phyloP scores from a whole-genome alignment of 768 basidiomycete species.

The Hortiboletus flavorubellus region DNA sequence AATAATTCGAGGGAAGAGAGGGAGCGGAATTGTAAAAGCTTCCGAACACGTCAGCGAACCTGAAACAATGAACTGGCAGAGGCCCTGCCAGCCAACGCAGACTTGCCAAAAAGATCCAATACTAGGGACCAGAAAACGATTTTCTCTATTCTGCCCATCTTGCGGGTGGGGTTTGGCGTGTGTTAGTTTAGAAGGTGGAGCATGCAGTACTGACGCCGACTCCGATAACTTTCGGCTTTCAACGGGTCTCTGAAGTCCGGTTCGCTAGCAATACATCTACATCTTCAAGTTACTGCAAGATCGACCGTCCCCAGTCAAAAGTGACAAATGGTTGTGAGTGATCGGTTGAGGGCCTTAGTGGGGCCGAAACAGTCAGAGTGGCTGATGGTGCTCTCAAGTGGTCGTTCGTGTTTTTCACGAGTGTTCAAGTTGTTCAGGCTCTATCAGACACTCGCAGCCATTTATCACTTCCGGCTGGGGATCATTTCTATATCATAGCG shows the following conservation, averaged over 20 bases:
- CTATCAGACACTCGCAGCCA: no score
- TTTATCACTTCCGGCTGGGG: no score
- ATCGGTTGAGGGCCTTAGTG: no score
- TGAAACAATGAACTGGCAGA: background rate
- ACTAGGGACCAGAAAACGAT: slow-evolving; percentile 89
- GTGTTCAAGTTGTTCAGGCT: no score
- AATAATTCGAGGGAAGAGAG: slow-evolving; percentile 95
- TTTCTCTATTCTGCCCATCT: slow-evolving; percentile 68
- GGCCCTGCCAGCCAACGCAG: no score
- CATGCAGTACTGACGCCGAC: background rate
- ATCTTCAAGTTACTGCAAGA: background rate
- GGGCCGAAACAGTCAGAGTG: no score
- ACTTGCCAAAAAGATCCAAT: slow-evolving; percentile 76
- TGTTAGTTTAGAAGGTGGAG: background rate
- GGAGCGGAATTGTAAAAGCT: slow-evolving; percentile 94
- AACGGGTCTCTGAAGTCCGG: background rate
- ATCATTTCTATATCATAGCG: background rate
- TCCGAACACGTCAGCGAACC: slow-evolving; percentile 25
- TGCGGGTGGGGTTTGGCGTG: background rate
- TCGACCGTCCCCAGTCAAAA: no score
- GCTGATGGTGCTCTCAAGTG: no score
- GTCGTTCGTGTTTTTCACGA: no score
- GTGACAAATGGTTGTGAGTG: no score
- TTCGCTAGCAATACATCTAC: background rate
- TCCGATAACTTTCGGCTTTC: background rate